A percentile compares a stretch with the other conserved stretches of the same genome.
Conservation (phyloP, 352 stramenopile genomes). For the Phytophthora fragariaefolia region DNA sequence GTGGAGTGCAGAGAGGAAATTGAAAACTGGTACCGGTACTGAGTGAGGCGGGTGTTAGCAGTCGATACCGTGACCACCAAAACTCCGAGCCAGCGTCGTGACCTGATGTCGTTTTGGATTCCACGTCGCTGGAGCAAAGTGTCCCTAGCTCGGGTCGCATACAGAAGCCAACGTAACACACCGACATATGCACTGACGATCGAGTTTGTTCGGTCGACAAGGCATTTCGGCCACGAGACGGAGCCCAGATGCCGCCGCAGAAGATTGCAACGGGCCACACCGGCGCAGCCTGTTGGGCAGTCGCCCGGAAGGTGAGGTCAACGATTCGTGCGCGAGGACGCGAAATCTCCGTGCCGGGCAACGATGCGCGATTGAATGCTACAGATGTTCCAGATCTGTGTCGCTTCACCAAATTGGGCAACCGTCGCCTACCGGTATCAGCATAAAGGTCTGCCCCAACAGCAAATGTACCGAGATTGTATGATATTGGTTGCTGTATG, state of each 20-base stretch:
- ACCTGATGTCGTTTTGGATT: constrained; percentile 19
- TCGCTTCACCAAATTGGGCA: constrained; percentile 1
- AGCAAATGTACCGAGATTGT: not conserved
- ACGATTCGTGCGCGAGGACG: constrained; percentile 1
- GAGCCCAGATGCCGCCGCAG: constrained; percentile 24
- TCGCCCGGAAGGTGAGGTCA: constrained; percentile 4
- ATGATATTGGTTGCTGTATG: not conserved
- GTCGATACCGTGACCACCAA: not conserved
- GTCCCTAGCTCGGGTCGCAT: constrained; percentile 20
- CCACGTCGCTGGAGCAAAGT: constrained; percentile 13
- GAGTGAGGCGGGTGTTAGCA: too few species aligned
- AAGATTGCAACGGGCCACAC: constrained; percentile 26
- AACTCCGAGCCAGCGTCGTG: constrained; percentile 3
- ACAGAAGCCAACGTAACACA: constrained; percentile 4
- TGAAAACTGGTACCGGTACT: constrained; percentile 3
- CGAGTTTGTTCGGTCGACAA: constrained; percentile 18
- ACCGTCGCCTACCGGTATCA: too few species aligned
- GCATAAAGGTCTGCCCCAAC: not conserved
- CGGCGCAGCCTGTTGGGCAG: constrained; percentile 15
- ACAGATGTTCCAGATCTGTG: constrained; percentile 1
- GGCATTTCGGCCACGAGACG: constrained; percentile 20
- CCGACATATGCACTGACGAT: constrained; percentile 19
- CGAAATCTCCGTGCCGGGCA: constrained; percentile 3
- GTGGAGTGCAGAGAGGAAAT: not conserved
- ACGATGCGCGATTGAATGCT: not conserved